Base-by-base conservation (phyloP, 345 rosid species). In the Ceriops zippeliana region DNA sequence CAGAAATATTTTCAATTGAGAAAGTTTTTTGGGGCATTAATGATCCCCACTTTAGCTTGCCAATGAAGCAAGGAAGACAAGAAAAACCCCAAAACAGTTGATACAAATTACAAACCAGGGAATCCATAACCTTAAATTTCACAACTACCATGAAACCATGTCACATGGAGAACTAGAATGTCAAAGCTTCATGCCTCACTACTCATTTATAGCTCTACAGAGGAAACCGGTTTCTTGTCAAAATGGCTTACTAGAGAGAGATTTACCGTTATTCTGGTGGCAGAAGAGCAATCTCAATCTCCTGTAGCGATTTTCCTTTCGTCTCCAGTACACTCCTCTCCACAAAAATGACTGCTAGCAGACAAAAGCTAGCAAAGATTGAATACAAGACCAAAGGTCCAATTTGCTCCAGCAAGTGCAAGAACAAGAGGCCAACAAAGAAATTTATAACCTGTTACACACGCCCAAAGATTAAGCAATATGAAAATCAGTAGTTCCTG, bases 231-330 rank as follows among this genome's bases (percentile, higher is more conserved):
- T 17, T 30, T 60, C 11, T 20, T 1, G 27, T n/a, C 15, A 56
- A 26, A 56, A 27, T 42, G 27, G 13, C 22, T 38, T 53, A 5
- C 30, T 20, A 57, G 46, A 54, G 38, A 56, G 47, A 11, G 5
- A 65, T 24, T n/a, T 62, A 64, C 78, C 80, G 64, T 75, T 80
- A 84, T 19, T 82, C 85, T 16, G 68, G 79, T 37, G 89, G 87
- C 74, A 85, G 87, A 73, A 89, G 85, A n/a, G 89, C 84, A 42
- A 86, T 75, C 81, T 93, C 97, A 61, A 93, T 93, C 83, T 91
- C 98, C 80, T 93, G 92, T 24, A 93, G 96, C 64, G 91, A 82
- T 73, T 91, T 93, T 67, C 97, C 98, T 80, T 88, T 91, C 21
- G 97, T 93, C 83, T 93, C 97, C 68, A 89, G 26, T 68, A 91